Evolutionary conservation across 1,284 basidiomycete genomes (phyloP), one percentile per base, ranked within the genome.

Genomic region (Ceratobasidium papillatum): DNA sequence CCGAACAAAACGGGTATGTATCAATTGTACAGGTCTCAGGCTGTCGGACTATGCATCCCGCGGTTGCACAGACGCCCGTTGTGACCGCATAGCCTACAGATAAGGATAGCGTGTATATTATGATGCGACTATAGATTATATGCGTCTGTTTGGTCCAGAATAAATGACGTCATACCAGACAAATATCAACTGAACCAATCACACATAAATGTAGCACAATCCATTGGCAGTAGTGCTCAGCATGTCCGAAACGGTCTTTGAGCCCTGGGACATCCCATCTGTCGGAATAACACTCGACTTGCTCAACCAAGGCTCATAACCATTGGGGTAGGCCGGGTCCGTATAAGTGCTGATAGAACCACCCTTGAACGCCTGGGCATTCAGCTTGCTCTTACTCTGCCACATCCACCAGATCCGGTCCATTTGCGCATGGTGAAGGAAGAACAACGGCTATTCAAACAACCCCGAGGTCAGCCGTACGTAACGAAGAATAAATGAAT

Each of bases 321-420:
- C 69, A 27, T 72, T 72, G 56, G 69, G 69, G 45, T 47, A 72
- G 14, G 58, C 58, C 11, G 58, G 58, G 30, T 72, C 69, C 41
- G 69, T 62, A 34, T 62, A 72, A 25, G 69, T 72, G 58, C 69
- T 72, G 11, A 72, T 30, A 25, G 69, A 72, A 17, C 69, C 69
- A 9, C 69, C 69, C 58, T 49, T 41, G 32, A 72, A 72, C 1
- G 69, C 69, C 14, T 61, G 32, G 30, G 69, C 69, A 45, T 72
- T 72, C 27, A 58, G 43, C 38, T 36, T 34, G 41, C 36, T 72
- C 69, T 72, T 72, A 22, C 22, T 12, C 34, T 72, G 69, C 69
- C 69, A 72, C 69, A 72, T 25, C 41, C 47, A 72, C 69, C 69
- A 72, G 12, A 72, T 72, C 12, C 69, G 69, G 58, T 72, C 69